These are phyloP conservation scores for Hansenula sp. DNA, from an alignment of 1,139 yeast species.

Conservation along the genomic window DNA sequence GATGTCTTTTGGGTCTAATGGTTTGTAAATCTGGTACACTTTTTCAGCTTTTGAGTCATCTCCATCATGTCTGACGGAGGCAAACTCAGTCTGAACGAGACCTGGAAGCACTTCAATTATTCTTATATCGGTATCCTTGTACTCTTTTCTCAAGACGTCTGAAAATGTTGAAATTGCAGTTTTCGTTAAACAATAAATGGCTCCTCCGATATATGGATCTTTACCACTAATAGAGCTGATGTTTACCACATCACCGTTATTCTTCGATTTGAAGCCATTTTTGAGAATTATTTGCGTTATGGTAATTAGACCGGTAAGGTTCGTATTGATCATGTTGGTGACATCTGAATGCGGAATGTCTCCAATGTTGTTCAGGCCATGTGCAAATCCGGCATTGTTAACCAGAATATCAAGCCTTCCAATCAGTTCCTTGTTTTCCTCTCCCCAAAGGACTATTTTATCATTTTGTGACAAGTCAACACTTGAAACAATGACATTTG, in stretches of 20 bases:
- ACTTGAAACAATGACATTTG: slow-evolving; percentile 41
- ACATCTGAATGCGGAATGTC: slow-evolving; percentile 42
- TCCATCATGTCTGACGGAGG: slow-evolving; percentile 71
- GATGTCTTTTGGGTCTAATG: slow-evolving; percentile 72
- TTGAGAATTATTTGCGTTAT: slow-evolving; percentile 49
- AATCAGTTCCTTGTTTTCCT: slow-evolving; percentile 7
- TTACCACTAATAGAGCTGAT: slow-evolving; percentile 87
- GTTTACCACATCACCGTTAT: slow-evolving; percentile 73
- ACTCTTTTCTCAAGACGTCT: slow-evolving; percentile 72
- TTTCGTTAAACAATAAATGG: slow-evolving; percentile 86
- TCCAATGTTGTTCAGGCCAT: slow-evolving; percentile 54
- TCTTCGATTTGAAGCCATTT: neutral
- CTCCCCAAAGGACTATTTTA: slow-evolving; percentile 40
- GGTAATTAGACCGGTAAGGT: slow-evolving; percentile 56
- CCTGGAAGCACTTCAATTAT: slow-evolving; percentile 88
- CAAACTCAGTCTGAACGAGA: slow-evolving; percentile 84
- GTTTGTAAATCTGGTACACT: slow-evolving; percentile 71
- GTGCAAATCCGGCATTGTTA: slow-evolving; percentile 70
- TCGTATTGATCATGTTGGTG: slow-evolving; percentile 53
- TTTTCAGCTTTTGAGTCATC: slow-evolving; percentile 64
- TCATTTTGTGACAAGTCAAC: slow-evolving; percentile 56
- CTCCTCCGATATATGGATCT: slow-evolving; percentile 83
- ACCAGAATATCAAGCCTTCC: slow-evolving; percentile 43
- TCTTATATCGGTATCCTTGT: slow-evolving; percentile 67
- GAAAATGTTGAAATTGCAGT: slow-evolving; percentile 78